phyloP scores from a whole-genome alignment of 805 yeast genomes.

The Kurtzmaniella fragi region DNA sequence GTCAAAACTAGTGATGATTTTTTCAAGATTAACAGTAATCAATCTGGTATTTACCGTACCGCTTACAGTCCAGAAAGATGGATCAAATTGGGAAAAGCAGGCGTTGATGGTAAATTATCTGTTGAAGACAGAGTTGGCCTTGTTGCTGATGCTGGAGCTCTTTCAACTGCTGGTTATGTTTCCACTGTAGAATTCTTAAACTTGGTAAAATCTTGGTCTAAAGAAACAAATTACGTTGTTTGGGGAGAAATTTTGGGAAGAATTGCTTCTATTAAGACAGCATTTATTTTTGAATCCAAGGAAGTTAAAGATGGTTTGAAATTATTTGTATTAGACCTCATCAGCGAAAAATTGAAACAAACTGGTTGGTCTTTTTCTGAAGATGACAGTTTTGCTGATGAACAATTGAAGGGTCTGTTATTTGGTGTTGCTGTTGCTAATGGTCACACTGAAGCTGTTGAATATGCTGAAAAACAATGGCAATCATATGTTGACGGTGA shows the following conservation, averaged over 20 bases:
- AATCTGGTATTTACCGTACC: slow-evolving; percentile 72
- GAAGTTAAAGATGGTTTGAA: slow-evolving; percentile 44
- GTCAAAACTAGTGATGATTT: slow-evolving; percentile 41
- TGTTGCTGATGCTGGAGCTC: slow-evolving; percentile 73
- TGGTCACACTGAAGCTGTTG: slow-evolving; percentile 43
- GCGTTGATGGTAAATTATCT: slow-evolving; percentile 52
- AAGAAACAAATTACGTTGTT: slow-evolving; percentile 58
- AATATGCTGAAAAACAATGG: slow-evolving; percentile 47
- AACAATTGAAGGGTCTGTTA: slow-evolving; percentile 62
- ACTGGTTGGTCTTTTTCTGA: slow-evolving; percentile 63
- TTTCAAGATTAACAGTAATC: slow-evolving; percentile 69
- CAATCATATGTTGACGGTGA: slow-evolving; percentile 56
- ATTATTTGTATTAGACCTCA: slow-evolving; percentile 50
- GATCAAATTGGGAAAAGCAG: slow-evolving; percentile 60
- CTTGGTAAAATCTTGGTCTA: slow-evolving; percentile 56
- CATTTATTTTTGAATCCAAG: slow-evolving; percentile 52
- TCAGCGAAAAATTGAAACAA: slow-evolving; percentile 46
- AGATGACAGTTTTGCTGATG: slow-evolving; percentile 52
- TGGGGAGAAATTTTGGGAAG: slow-evolving; percentile 58
- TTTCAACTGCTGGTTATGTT: slow-evolving; percentile 67
- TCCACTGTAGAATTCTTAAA: slow-evolving; percentile 56
- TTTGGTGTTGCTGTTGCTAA: slow-evolving; percentile 56
- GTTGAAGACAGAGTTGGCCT: slow-evolving; percentile 77
- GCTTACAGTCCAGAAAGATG: slow-evolving; percentile 67
- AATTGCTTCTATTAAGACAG: slow-evolving; percentile 43